Evolutionary conservation across 202 grass and related monocot genomes (phyloP).

Genomic region (Digitaria exilis): DNA sequence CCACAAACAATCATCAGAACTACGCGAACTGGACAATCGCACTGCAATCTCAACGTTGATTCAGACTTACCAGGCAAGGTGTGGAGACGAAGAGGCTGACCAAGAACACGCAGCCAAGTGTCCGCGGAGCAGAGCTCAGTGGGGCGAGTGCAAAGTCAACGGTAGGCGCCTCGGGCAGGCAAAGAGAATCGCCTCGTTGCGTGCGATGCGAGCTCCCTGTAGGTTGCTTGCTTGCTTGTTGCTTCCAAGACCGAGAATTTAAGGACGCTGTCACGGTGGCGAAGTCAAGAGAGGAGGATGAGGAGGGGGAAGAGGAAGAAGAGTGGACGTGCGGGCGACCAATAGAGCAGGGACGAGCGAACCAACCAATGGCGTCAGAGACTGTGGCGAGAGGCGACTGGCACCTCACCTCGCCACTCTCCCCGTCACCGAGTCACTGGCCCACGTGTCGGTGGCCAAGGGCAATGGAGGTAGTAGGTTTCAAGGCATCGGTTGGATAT

Average conservation of each 20-base stretch:
- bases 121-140: not conserved
- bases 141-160: not conserved
- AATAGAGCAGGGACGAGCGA: not conserved
- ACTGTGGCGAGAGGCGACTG: not conserved
- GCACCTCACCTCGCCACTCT: not conserved
- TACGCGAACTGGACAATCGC: not conserved
- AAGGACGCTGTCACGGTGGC: not conserved
- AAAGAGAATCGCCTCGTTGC: no score
- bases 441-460: not conserved
- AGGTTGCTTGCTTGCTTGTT: not conserved
- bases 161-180: no score
- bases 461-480: not conserved
- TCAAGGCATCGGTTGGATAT: not conserved
- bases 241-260: not conserved
- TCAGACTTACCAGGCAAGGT: not conserved
- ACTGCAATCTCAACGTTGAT: not conserved
- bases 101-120: not conserved
- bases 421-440: not conserved
- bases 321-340: not conserved
- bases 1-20: not conserved
- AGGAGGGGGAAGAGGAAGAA: no score
- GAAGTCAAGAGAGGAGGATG: no score
- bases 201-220: no score
- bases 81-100: not conserved
- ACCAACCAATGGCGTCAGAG: constrained; percentile 19